Evolutionary conservation across 1,139 yeast species (phyloP).

Genomic region (Eremothecium cymbalariae): DNA sequence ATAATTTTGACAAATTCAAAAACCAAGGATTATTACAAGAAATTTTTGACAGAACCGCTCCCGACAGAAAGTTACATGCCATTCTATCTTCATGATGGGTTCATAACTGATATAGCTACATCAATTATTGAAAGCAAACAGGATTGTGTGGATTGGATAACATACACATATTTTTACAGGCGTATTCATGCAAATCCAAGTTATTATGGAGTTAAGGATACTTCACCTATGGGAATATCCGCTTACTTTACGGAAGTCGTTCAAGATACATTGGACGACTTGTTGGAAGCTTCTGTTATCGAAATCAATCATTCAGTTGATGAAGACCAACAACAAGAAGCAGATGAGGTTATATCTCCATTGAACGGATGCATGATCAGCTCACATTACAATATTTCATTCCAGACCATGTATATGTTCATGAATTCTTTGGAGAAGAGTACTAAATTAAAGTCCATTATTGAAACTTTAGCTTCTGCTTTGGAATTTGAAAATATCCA

Average conservation of each 20-base stretch:
- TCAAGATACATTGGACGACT: constrained; percentile 61
- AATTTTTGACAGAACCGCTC: constrained; percentile 63
- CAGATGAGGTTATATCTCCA: constrained; percentile 45
- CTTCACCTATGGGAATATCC: constrained; percentile 61
- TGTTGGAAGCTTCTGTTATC: constrained; percentile 53
- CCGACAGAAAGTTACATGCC: constrained; percentile 78
- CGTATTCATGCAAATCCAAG: constrained; percentile 78
- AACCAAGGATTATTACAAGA: constrained; percentile 56
- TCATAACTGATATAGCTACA: constrained; percentile 64
- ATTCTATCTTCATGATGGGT: constrained; percentile 51
- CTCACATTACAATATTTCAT: constrained; percentile 59
- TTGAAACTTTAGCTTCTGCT: constrained; percentile 55
- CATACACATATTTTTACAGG: constrained; percentile 75
- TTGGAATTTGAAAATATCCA: constrained; percentile 61
- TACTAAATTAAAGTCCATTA: constrained; percentile 51
- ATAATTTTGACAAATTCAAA: constrained; percentile 50
- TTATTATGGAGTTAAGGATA: constrained; percentile 68
- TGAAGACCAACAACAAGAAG: constrained; percentile 32
- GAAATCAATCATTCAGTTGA: constrained; percentile 43
- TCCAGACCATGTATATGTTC: constrained; percentile 54
- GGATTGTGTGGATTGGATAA: constrained; percentile 85
- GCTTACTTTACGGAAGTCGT: constrained; percentile 77
- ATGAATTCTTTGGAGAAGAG: constrained; percentile 43
- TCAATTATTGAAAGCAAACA: constrained; percentile 62
- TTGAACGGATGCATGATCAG: constrained; percentile 68